A percentile compares a stretch with the other conserved stretches of the same genome.
phyloP scores from a whole-genome alignment of 306 rosid genomes.

The Nissolia schottii region DNA sequence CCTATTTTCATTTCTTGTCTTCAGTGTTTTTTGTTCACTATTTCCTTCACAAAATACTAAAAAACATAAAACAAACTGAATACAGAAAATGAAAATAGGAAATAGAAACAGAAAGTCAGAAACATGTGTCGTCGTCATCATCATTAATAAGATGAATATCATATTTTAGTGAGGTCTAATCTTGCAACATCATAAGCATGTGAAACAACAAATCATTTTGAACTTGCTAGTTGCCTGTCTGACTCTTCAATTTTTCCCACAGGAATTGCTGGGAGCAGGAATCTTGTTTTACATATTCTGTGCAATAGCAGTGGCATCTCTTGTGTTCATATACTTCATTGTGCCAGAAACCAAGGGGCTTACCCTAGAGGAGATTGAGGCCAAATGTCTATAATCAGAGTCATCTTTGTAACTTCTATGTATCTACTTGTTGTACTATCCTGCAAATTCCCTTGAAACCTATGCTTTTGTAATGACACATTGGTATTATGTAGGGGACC shows the following conservation, averaged over 20 bases:
- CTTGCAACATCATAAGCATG: neutral
- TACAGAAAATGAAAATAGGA: too few species aligned
- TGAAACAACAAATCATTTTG: neutral
- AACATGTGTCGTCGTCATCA: too few species aligned
- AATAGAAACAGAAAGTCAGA: too few species aligned
- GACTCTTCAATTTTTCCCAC: neutral
- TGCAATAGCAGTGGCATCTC: constrained; percentile 65
- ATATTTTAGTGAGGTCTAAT: constrained; percentile 7
- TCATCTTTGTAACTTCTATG: neutral
- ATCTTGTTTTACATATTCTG: constrained; percentile 66
- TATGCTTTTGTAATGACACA: neutral
- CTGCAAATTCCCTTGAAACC: constrained; percentile 1
- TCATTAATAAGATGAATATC: constrained; percentile 5
- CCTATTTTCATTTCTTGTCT: too few species aligned
- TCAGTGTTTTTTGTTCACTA: too few species aligned
- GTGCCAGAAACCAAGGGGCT: constrained; percentile 98
- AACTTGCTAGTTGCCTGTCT: constrained; percentile 4
- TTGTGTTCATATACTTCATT: constrained; percentile 63
- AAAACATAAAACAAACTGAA: too few species aligned
- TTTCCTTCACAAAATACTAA: too few species aligned
- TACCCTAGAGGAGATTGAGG: constrained; percentile 94
- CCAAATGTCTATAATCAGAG: constrained; percentile 55
- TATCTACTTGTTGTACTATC: neutral
- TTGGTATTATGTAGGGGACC: neutral
- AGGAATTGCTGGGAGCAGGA: constrained; percentile 91